Conservation (phyloP, 2,329 filamentous ascomycete genomes). For the Venturiaceae sp. region DNA sequence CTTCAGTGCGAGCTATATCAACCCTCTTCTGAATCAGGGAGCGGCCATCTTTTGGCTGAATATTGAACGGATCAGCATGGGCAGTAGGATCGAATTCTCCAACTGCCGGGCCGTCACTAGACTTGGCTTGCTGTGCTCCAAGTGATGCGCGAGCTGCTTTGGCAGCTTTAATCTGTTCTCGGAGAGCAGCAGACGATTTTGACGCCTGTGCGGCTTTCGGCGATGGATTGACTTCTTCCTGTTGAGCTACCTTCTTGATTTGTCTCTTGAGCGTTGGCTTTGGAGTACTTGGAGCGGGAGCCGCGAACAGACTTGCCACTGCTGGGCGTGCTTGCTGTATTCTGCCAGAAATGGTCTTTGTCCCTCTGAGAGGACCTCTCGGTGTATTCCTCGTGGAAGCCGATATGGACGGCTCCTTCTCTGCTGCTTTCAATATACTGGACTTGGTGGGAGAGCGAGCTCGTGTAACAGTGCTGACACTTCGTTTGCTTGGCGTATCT, state of each 20-base stretch:
- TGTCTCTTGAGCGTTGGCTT: background rate
- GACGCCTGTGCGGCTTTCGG: conserved; percentile 26
- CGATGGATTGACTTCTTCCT: background rate
- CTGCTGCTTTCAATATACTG: background rate
- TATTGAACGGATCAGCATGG: conserved; percentile 61
- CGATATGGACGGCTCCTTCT: conserved; percentile 10
- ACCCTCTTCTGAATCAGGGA: conserved; percentile 67
- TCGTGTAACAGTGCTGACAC: conserved; percentile 16
- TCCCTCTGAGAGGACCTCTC: conserved; percentile 12
- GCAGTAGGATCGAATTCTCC: conserved; percentile 48
- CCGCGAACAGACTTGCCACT: background rate
- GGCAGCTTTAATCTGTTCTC: conserved; percentile 88
- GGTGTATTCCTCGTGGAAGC: conserved; percentile 14
- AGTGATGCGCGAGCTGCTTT: conserved; percentile 58
- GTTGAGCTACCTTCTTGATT: background rate
- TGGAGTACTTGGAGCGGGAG: background rate
- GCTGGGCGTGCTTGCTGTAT: background rate
- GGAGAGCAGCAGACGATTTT: conserved; percentile 70
- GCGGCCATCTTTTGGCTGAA: conserved; percentile 48
- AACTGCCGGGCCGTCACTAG: background rate
- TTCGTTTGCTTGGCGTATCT: conserved; percentile 22
- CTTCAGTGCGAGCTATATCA: conserved; percentile 62
- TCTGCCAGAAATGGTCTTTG: conserved; percentile 4
- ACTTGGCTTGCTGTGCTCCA: conserved; percentile 3
- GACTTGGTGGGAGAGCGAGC: conserved; percentile 6